These are phyloP conservation scores for Fusarium sp. DNA, from an alignment of 2,329 filamentous ascomycete species.

Conservation along the genomic window DNA sequence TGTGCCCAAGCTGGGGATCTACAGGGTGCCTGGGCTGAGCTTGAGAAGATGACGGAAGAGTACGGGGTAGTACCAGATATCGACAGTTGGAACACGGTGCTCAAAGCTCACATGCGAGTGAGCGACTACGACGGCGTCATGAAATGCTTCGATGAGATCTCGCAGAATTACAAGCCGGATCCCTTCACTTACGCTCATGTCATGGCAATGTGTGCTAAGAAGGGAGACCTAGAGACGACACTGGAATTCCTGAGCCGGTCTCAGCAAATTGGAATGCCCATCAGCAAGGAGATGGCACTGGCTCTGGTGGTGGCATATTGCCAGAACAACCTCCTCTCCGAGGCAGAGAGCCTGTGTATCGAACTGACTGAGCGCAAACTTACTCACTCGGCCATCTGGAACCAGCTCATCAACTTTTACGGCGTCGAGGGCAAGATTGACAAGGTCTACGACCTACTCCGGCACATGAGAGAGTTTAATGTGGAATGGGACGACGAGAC, in stretches of 20 bases:
- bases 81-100: slow-evolving; percentile 79
- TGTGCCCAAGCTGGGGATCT: slow-evolving; percentile 78
- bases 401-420: slow-evolving; percentile 77
- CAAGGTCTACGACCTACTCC: slow-evolving; percentile 62
- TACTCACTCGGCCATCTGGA: slow-evolving; percentile 77
- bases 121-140: slow-evolving; percentile 76
- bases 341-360: slow-evolving; percentile 55
- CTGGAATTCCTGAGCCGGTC: slow-evolving; percentile 74
- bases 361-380: slow-evolving; percentile 66
- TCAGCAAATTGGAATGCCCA: slow-evolving; percentile 61
- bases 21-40: slow-evolving; percentile 67
- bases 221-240: slow-evolving; percentile 79
- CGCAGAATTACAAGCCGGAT: slow-evolving; percentile 64
- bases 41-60: slow-evolving; percentile 69
- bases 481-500: slow-evolving; percentile 64
- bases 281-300: slow-evolving; percentile 70
- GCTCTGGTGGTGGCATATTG: slow-evolving; percentile 77
- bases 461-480: slow-evolving; percentile 59
- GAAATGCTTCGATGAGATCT: slow-evolving; percentile 72
- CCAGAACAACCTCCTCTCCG: slow-evolving; percentile 50
- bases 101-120: slow-evolving; percentile 76
- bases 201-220: slow-evolving; percentile 76
- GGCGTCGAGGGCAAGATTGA: slow-evolving; percentile 69
- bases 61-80: slow-evolving; percentile 69
- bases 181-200: slow-evolving; percentile 76